Base-by-base conservation (phyloP, 164 flowering plant species). In the Piper betle region DNA sequence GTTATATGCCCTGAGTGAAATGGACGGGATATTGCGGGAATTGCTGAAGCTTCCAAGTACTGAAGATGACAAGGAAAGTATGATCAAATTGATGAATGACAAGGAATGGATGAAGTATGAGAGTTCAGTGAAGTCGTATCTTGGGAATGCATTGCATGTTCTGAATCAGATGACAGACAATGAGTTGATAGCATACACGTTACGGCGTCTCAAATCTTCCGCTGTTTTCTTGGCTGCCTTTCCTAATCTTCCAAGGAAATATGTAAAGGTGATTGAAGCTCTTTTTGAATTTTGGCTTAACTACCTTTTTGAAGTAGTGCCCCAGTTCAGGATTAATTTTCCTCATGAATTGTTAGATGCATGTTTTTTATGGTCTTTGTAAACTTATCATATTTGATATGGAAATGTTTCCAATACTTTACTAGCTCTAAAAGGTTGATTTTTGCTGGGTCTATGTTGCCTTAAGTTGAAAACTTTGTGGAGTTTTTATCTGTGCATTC, bases 101-200 rank as follows among this genome's bases (percentile, higher is more conserved):
- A 84, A 69, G 74, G 78, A 60, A 46, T 93, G 99, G 99, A 88
- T 85, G 73, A 82, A 69, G 55, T 73, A 84, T 66, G 79, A 73
- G 54, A 78, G 82, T 66, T 63, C 90, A 57, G 84, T 90, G 73
- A 90, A 85, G 79, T 88, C 99, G 39, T 90, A 90, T 74, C 91
- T 93, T 68, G 99, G 91, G 55, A 93, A 93, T 79, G 72, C 95
- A 7, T 75, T 93, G 39, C 97, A 93, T 68, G 80, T 88, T 39
- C 62, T 93, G 77, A 88, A 88, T 68, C 96, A 91, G 73, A 93
- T 93, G 99, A 93, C 99, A 5, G 97, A 93, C 66, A 67, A 82
- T 3, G 78, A 84, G 66, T 86, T 87, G 97, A 86, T 93, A 46
- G 75, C 91, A 11, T 93, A 86, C 68, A 88, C 94, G 39, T 67